Conservation (phyloP, 768 basidiomycete genomes). For the Tricholoma furcatifolium region DNA sequence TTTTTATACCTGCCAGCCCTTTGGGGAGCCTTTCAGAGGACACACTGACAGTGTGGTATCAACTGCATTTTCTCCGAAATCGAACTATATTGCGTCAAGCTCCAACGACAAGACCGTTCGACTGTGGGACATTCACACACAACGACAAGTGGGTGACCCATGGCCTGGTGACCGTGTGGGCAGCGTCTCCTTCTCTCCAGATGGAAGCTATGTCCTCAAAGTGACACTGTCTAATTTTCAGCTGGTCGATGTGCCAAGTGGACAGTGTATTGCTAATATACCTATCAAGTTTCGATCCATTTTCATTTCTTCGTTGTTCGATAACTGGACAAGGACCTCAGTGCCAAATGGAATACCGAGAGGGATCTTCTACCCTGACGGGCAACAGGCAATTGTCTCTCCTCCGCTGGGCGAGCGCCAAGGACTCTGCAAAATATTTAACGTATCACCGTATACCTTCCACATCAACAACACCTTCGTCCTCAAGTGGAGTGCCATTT, state of each 20-base stretch:
- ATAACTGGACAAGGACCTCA: no score
- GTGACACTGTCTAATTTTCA: background rate
- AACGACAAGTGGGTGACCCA: conserved; percentile 3
- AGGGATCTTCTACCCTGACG: background rate
- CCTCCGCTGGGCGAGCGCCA: no score
- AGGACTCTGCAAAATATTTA: no score
- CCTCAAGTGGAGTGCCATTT: background rate
- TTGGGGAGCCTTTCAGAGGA: background rate
- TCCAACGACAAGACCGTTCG: conserved; percentile 9
- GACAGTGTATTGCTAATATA: background rate
- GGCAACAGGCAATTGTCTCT: background rate
- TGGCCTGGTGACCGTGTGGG: no score
- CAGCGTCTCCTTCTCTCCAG: conserved; percentile 14
- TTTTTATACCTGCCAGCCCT: background rate
- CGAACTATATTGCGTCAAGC: conserved; percentile 14
- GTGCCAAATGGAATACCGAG: no score
- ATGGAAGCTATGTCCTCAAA: conserved; percentile 9
- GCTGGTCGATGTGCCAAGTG: background rate
- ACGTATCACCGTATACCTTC: background rate
- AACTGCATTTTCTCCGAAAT: conserved; percentile 19
- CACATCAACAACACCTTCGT: background rate
- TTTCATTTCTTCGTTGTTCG: no score
- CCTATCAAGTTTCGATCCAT: no score
- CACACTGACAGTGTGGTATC: background rate
- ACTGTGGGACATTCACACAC: conserved; percentile 17